Evolutionary conservation across 345 rosid species (phyloP).

Genomic region (Laguncularia racemosa): DNA sequence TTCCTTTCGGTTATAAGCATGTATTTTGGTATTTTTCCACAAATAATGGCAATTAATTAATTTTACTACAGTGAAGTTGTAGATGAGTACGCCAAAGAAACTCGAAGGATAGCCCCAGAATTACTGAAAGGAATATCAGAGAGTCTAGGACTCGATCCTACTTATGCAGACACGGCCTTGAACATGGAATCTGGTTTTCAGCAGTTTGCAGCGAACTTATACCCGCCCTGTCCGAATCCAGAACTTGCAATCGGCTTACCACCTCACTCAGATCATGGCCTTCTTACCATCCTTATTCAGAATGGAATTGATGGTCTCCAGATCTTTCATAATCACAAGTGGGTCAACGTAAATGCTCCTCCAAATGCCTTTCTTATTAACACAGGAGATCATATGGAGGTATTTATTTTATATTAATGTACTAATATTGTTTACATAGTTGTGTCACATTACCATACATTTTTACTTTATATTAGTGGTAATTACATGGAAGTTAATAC

Average conservation of each 20-base stretch:
- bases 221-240: slow-evolving; percentile 45
- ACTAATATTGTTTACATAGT: too few relatives aligned
- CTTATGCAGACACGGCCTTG: slow-evolving; percentile 20
- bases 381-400: neutral
- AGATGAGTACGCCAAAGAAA: slow-evolving; percentile 20
- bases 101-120: slow-evolving; percentile 19
- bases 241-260: slow-evolving; percentile 41
- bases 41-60: neutral
- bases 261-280: slow-evolving; percentile 44
- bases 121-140: slow-evolving; percentile 35
- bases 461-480: too few relatives aligned
- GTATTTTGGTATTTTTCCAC: too few relatives aligned
- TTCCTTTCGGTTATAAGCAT: too few relatives aligned
- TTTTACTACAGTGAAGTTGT: slow-evolving; percentile 16
- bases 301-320: slow-evolving; percentile 38
- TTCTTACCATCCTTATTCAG: slow-evolving; percentile 29
- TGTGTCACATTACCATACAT: too few relatives aligned
- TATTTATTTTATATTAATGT: neutral
- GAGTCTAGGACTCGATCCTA: slow-evolving; percentile 29
- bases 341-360: slow-evolving; percentile 23
- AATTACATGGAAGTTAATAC: too few relatives aligned
- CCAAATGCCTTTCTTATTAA: neutral
- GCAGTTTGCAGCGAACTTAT: slow-evolving; percentile 17
- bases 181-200: slow-evolving; percentile 24
- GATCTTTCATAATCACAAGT: slow-evolving; percentile 26